Conservation (phyloP, 176 grass and related monocot species). For the Olyra latifolia region DNA sequence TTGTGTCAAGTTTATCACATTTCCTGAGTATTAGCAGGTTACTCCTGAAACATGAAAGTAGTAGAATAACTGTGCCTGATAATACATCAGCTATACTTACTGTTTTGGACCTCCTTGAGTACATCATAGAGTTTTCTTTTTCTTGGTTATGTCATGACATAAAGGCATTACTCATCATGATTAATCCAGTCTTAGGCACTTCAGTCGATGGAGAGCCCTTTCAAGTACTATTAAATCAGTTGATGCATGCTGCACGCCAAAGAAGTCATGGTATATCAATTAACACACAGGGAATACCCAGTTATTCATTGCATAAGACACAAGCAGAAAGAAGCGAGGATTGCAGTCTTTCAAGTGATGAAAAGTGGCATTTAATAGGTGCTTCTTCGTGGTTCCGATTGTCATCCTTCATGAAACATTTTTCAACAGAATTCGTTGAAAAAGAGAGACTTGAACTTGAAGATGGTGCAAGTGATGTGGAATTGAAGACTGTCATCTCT, state of each 20-base stretch:
- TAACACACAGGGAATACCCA: constrained; percentile 18
- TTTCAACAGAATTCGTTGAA: constrained; percentile 45
- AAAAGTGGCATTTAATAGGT: constrained; percentile 76
- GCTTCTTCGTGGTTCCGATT: constrained; percentile 73
- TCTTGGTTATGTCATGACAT: constrained; percentile 69
- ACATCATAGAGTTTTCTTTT: constrained; percentile 61
- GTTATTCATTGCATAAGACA: constrained; percentile 20
- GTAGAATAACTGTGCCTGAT: constrained; percentile 26
- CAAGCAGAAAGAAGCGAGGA: constrained; percentile 27
- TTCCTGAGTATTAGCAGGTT: constrained; percentile 42
- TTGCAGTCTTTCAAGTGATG: constrained; percentile 51
- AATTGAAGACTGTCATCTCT: constrained; percentile 37
- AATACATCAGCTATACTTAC: constrained; percentile 35
- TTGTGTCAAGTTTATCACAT: constrained; percentile 46
- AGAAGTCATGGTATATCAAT: constrained; percentile 50
- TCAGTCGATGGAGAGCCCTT: constrained; percentile 53
- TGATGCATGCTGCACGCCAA: constrained; percentile 51
- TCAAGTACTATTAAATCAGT: constrained; percentile 43
- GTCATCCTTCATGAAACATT: constrained; percentile 53
- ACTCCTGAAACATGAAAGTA: constrained; percentile 42
- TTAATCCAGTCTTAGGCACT: constrained; percentile 59
- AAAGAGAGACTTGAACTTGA: constrained; percentile 44
- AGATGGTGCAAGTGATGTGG: constrained; percentile 26
- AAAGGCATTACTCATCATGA: constrained; percentile 62
- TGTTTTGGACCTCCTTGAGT: constrained; percentile 75